Conservation (phyloP, 805 yeast genomes). For the Ogataea minuta region DNA sequence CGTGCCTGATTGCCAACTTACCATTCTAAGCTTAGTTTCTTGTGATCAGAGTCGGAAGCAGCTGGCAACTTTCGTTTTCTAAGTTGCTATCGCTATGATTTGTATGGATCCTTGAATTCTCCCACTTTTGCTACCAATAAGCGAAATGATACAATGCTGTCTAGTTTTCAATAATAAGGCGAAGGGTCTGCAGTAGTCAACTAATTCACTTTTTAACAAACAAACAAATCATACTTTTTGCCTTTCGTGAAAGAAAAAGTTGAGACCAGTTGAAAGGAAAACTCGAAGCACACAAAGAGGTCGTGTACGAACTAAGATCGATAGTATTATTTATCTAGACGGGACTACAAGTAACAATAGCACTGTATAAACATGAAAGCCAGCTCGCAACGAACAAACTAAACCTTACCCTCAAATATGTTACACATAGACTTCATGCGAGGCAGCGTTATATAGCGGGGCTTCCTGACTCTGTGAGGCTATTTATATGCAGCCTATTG, state of each 20-base stretch:
- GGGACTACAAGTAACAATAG: too few relatives aligned
- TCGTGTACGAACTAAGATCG: background rate
- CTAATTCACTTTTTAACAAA: conserved; percentile 8
- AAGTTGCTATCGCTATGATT: background rate
- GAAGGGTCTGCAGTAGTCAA: background rate
- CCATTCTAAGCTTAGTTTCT: conserved; percentile 1
- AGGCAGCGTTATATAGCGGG: too few relatives aligned
- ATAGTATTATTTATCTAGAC: too few relatives aligned
- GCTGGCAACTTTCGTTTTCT: background rate
- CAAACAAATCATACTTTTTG: conserved; percentile 7
- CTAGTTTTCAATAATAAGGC: too few relatives aligned
- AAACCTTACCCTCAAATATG: too few relatives aligned
- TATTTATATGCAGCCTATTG: too few relatives aligned
- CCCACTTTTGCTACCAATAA: too few relatives aligned
- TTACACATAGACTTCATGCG: too few relatives aligned
- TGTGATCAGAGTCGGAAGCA: background rate
- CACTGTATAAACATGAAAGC: too few relatives aligned
- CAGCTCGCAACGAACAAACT: too few relatives aligned
- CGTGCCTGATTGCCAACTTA: background rate
- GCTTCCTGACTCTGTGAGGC: too few relatives aligned
- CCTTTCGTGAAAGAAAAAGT: conserved; percentile 15
- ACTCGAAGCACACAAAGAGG: conserved; percentile 1
- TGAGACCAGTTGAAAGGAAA: conserved; percentile 12
- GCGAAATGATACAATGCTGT: too few relatives aligned
- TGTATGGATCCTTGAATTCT: background rate